Evolutionary conservation across 176 grass and related monocot genomes (phyloP), one percentile per base, ranked within the genome.

Genomic region (Oryza punctata): DNA sequence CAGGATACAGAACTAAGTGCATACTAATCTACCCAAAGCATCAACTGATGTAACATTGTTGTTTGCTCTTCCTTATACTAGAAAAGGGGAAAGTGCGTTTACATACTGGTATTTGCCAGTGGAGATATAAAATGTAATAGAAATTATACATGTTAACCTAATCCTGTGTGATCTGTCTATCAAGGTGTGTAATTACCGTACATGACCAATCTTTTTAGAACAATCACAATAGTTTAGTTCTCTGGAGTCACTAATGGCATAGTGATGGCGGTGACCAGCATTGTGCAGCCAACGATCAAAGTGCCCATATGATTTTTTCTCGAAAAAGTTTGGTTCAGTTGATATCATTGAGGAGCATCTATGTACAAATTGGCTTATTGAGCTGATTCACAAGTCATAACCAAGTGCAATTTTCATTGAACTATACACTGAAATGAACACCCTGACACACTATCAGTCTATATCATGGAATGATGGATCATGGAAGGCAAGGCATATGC

Each of bases 41-140:
- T 32, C 25, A 9, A 68, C 50, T 47, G 67, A 78, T 35, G 46
- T 47, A 26, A 19, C 63, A 68, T 23, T 59, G 10, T 7, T 75
- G 38, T 77, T 45, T 60, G 59, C 33, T 30, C 73, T 77, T 80
- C 12, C 29, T 2, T 65, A 63, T 63, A 73, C 61, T 29, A 18
- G 67, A 63, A 71, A 72, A 18, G 67, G 68, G 45, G 5, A 4
- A 63, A 65, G 29, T 73, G 26, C 63, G 32, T 75, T 41, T 32
- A 57, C 45, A 67, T 74, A 86, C 25, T 44, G 45, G 44, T 86
- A 52, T 75, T 81, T 43, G 2, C 21, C 70, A 41, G 43, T 75
- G 61, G 63, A 81, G 3, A 26, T 46, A 78, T 33, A 24, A 74
- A 68, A 24, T 74, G 23, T 43, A 66, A 79, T 14, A 72, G 30